Percentiles rank a stretch among this genome's conserved stretches.
These are phyloP conservation scores for Entomortierella parvispora DNA, from an alignment of 192 early-diverging fungal species.

Conservation along the genomic window DNA sequence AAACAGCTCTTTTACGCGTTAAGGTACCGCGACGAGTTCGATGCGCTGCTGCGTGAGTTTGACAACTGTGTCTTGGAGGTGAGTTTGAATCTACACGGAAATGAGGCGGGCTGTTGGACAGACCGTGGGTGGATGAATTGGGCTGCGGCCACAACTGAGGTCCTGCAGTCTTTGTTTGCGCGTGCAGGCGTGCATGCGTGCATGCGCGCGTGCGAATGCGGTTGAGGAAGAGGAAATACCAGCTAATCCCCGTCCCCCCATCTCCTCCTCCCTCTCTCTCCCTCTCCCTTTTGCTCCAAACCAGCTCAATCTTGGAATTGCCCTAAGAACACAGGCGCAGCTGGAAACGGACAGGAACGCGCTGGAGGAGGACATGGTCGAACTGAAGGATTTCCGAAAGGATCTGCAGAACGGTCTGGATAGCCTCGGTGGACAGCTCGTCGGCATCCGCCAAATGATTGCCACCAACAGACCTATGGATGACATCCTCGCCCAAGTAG, in stretches of 20 bases:
- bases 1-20: constrained; percentile 43
- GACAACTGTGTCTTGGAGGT: constrained; percentile 53
- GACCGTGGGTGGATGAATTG: too few relatives aligned
- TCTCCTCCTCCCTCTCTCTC: not conserved
- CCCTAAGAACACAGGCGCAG: constrained; percentile 42
- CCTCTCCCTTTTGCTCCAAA: not conserved
- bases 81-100: constrained; percentile 12
- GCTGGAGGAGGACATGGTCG: constrained; percentile 48
- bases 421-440: constrained; percentile 39
- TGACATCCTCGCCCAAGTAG: constrained; percentile 39
- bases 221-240: too few relatives aligned
- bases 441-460: constrained; percentile 52
- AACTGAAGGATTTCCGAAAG: constrained; percentile 31
- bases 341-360: constrained; percentile 48
- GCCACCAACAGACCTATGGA: constrained; percentile 47
- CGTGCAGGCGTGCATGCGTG: too few relatives aligned
- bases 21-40: constrained; percentile 47
- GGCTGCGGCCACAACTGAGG: too few relatives aligned
- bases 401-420: constrained; percentile 46
- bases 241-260: not conserved
- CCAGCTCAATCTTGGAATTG: constrained; percentile 48
- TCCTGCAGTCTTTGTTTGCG: too few relatives aligned
- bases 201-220: too few relatives aligned
- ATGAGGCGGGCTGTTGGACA: too few relatives aligned
- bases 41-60: constrained; percentile 48